Conservation (phyloP, 257 asterid genomes). For the Solanum neorickii region DNA sequence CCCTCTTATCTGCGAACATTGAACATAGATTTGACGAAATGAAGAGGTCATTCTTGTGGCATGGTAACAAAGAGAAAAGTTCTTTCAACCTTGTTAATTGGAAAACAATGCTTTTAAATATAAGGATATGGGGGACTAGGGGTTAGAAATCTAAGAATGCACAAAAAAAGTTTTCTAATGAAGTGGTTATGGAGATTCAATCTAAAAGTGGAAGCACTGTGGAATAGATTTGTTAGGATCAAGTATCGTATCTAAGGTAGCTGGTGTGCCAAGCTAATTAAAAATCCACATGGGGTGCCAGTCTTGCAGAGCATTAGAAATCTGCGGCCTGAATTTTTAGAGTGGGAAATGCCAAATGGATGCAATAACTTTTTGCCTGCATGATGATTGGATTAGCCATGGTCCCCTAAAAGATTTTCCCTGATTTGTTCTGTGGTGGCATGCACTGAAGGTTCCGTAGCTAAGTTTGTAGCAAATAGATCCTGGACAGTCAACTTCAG, state of each 20-base stretch:
- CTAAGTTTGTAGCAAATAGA: not conserved
- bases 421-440: not conserved
- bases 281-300: not conserved
- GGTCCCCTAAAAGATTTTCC: not conserved
- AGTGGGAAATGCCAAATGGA: not conserved
- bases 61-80: not conserved
- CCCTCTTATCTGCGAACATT: not conserved
- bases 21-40: not conserved
- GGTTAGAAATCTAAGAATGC: not conserved
- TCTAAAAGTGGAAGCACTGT: not conserved
- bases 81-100: not conserved
- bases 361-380: not conserved
- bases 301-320: not conserved
- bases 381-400: not conserved
- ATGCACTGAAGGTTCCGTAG: not conserved
- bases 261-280: not conserved
- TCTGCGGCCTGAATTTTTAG: not conserved
- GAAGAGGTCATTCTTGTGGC: not conserved
- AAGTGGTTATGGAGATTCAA: not conserved
- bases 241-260: not conserved
- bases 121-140: not conserved
- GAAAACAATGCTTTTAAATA: not conserved
- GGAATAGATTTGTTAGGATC: not conserved
- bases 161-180: not conserved
- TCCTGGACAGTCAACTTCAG: not conserved